Conservation (phyloP, 1,284 basidiomycete species). For the Retiboletus fuscus region DNA sequence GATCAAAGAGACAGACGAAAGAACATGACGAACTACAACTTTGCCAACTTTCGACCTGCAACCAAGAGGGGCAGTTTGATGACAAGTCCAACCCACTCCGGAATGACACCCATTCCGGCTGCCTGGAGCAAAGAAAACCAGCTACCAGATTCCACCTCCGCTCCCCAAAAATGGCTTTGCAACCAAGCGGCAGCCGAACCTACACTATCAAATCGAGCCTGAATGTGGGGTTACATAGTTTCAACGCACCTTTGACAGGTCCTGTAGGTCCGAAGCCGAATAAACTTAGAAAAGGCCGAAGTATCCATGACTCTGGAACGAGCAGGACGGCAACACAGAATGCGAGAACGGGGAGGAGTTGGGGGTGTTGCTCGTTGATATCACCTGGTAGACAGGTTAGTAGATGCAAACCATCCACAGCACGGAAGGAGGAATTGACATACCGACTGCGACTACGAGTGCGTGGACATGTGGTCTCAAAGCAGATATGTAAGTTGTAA, state of each 20-base stretch:
- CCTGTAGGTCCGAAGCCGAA: slow-evolving; percentile 35
- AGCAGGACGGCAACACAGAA: slow-evolving; percentile 25
- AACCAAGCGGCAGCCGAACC: too few relatives aligned
- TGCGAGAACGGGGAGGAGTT: slow-evolving; percentile 19
- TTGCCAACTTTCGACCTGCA: too few relatives aligned
- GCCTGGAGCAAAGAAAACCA: too few relatives aligned
- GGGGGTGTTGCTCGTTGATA: slow-evolving; percentile 34
- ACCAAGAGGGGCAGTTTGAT: too few relatives aligned
- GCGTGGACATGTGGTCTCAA: slow-evolving; percentile 20
- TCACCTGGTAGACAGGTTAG: slow-evolving; percentile 20
- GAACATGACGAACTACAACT: too few relatives aligned
- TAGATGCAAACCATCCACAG: too few relatives aligned
- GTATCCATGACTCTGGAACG: slow-evolving; percentile 33
- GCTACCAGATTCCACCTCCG: too few relatives aligned
- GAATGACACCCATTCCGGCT: too few relatives aligned
- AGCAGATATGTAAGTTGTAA: slow-evolving; percentile 10
- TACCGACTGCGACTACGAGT: slow-evolving; percentile 18
- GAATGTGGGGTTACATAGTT: neutral
- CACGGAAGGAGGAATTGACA: neutral
- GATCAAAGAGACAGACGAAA: too few relatives aligned
- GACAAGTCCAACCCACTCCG: too few relatives aligned
- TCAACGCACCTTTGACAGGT: slow-evolving; percentile 29
- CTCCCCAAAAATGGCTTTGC: too few relatives aligned
- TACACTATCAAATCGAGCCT: neutral
- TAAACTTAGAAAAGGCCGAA: slow-evolving; percentile 23